Evolutionary conservation across 805 yeast genomes (phyloP).

Genomic region (Starmerella tilneyi): DNA sequence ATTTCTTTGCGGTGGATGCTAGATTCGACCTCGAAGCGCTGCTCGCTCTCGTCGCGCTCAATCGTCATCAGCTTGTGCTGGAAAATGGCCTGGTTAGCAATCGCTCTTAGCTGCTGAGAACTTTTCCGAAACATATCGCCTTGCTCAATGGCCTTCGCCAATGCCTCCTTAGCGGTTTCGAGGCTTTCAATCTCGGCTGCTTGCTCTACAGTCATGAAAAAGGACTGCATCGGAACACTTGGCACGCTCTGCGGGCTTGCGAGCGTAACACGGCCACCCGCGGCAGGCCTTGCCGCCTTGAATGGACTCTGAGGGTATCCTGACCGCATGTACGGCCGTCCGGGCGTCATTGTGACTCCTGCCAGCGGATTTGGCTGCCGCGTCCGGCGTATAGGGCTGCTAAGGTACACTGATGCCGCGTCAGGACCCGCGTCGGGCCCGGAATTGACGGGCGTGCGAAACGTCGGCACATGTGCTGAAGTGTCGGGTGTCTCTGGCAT

Average conservation of each 20-base stretch:
- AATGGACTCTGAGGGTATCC: conserved; percentile 9
- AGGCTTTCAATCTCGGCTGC: conserved; percentile 14
- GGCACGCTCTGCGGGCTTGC: conserved; percentile 16
- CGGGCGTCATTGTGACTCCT: conserved; percentile 23
- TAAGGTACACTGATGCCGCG: conserved; percentile 18
- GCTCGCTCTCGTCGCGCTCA: conserved; percentile 37
- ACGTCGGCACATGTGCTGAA: conserved; percentile 1
- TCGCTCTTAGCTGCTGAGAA: conserved; percentile 24
- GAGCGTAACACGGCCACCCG: conserved; percentile 10
- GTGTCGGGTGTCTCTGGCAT: conserved; percentile 10
- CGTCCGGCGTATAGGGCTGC: conserved; percentile 20
- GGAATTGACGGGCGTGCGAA: conserved; percentile 6
- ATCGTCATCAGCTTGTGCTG: conserved; percentile 37
- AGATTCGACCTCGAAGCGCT: conserved; percentile 41
- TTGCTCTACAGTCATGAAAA: conserved; percentile 20
- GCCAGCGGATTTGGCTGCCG: conserved; percentile 1
- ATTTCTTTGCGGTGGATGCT: conserved; percentile 39
- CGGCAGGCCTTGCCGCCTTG: conserved; percentile 6
- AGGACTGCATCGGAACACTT: conserved; percentile 24
- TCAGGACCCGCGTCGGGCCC: neutral
- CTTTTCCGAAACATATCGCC: conserved; percentile 22
- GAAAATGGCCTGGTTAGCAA: conserved; percentile 25
- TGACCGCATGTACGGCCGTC: conserved; percentile 15
- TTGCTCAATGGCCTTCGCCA: conserved; percentile 22
- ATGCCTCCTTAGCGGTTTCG: conserved; percentile 11